These are phyloP conservation scores for Scedosporium boydii DNA, from an alignment of 2,329 filamentous ascomycete genomes.

Conservation along the genomic window DNA sequence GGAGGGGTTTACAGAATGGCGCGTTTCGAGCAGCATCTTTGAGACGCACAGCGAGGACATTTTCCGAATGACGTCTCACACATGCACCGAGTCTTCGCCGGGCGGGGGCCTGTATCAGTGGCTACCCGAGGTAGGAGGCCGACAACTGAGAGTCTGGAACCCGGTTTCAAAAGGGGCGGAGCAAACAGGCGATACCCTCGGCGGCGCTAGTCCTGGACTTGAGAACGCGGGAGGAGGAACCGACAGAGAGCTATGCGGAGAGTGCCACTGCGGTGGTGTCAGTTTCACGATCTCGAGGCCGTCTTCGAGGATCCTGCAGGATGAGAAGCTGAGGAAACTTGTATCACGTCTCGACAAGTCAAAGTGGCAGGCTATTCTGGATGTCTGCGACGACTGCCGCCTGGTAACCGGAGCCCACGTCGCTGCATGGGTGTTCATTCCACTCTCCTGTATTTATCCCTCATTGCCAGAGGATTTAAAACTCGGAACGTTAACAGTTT, in stretches of 20 bases:
- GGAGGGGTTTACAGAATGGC: slow-evolving; percentile 22
- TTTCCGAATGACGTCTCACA: slow-evolving; percentile 25
- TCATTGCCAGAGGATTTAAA: slow-evolving; percentile 24
- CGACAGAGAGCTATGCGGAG: slow-evolving; percentile 28
- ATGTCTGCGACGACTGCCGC: slow-evolving; percentile 35
- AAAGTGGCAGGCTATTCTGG: slow-evolving; percentile 33
- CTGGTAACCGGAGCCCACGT: slow-evolving; percentile 30
- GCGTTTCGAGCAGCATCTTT: slow-evolving; percentile 30
- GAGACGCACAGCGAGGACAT: slow-evolving; percentile 21
- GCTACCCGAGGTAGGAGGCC: slow-evolving; percentile 21
- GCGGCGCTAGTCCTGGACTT: background rate
- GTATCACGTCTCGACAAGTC: slow-evolving; percentile 25
- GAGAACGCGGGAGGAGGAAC: background rate
- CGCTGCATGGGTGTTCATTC: slow-evolving; percentile 32
- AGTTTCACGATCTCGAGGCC: slow-evolving; percentile 35
- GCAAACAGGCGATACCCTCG: background rate
- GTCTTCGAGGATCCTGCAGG: slow-evolving; percentile 16
- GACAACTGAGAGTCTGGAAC: slow-evolving; percentile 24
- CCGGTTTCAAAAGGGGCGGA: slow-evolving; percentile 14
- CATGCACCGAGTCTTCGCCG: slow-evolving; percentile 24
- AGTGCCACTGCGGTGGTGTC: slow-evolving; percentile 38
- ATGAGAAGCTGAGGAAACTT: slow-evolving; percentile 20
- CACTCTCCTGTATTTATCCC: slow-evolving; percentile 25
- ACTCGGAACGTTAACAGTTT: slow-evolving; percentile 34
- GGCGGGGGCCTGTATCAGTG: slow-evolving; percentile 26